Base-by-base conservation (phyloP, 1,139 yeast genomes). In the Groenewaldozyma sp. region DNA sequence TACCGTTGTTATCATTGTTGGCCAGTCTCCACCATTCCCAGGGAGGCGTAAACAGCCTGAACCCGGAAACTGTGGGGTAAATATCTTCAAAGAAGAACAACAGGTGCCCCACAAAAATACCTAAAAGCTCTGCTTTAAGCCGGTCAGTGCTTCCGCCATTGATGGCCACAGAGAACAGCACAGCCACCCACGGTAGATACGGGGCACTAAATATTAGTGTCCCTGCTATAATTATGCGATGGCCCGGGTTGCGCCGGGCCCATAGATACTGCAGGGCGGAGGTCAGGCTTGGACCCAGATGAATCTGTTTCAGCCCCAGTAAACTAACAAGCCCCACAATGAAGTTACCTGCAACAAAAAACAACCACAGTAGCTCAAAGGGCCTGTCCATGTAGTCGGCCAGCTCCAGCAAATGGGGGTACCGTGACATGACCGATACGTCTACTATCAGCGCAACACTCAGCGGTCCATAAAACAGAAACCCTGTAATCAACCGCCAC, bases 31-130 rank as follows among this genome's bases (percentile, higher is more conserved):
- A 29, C 63, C 62, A 59, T 18, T 46, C 45, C 64, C 65, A 59
- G 1, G 66, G 65, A 11, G 66, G 65, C 3, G 58, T 49, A 28
- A 62, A 40, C 10, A 55, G 55, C 27, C 63, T 42, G 9, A 63
- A 61, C n/a, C 50, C 44, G 42, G 56, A 59, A 17, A 69, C 47
- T 18, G 53, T 49, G 10, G 76, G 76, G 35, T 56, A 55, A n/a
- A 67, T 57, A 44, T 71, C 74, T 46, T 63, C 64, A 18, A 68
- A 49, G 42, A 63, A 68, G 47, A 67, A 63, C 29, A 62, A 54
- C 2, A 59, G 37, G 41, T 72, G 76, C 7, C 76, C 76, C 18
- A 69, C 57, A 1, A 61, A 45, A 13, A 67, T 62, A 11, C 72
- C 70, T 3, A 64, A 46, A 10, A 65, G 38, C 35, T 63, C 64